Evolutionary conservation across 495 filamentous ascomycete species (phyloP).

Genomic region (Barbatosphaeria neglecta): DNA sequence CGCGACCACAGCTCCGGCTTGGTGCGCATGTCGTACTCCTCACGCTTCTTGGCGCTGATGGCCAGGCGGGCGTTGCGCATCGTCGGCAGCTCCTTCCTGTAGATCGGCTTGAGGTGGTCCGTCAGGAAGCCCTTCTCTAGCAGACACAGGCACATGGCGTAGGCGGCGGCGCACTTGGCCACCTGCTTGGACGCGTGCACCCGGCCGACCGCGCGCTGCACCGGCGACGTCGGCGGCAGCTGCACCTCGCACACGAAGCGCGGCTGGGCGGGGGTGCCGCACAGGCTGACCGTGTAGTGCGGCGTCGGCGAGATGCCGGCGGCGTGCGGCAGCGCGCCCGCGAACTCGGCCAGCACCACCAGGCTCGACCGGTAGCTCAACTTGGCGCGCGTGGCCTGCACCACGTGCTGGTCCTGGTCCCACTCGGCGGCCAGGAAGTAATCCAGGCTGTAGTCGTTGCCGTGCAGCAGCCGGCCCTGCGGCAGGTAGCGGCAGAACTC

Average conservation of each 20-base stretch:
- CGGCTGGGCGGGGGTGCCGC: conserved; percentile 36
- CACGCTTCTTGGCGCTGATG: conserved; percentile 60
- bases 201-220: conserved; percentile 51
- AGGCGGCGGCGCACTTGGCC: conserved; percentile 88
- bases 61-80: conserved; percentile 92
- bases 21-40: conserved; percentile 60
- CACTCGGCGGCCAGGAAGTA: conserved; percentile 43
- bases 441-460: conserved; percentile 46
- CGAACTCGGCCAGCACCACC: conserved; percentile 45
- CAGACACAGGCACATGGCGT: conserved; percentile 67
- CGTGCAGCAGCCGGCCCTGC: conserved; percentile 58
- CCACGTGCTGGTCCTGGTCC: conserved; percentile 45
- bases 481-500: conserved; percentile 67
- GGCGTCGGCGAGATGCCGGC: conserved; percentile 42
- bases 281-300: conserved; percentile 57
- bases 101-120: conserved; percentile 58
- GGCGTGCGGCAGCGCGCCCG: conserved; percentile 47
- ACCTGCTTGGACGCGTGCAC: conserved; percentile 51
- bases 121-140: conserved; percentile 57
- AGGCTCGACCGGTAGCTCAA: conserved; percentile 68
- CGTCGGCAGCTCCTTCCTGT: conserved; percentile 59
- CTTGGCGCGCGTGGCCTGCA: conserved; percentile 61
- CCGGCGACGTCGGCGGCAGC: conserved; percentile 64
- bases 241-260: conserved; percentile 72
- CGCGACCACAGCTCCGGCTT: conserved; percentile 69